Base-by-base conservation (phyloP, 805 yeast genomes). In the Deakozyma indianensis region DNA sequence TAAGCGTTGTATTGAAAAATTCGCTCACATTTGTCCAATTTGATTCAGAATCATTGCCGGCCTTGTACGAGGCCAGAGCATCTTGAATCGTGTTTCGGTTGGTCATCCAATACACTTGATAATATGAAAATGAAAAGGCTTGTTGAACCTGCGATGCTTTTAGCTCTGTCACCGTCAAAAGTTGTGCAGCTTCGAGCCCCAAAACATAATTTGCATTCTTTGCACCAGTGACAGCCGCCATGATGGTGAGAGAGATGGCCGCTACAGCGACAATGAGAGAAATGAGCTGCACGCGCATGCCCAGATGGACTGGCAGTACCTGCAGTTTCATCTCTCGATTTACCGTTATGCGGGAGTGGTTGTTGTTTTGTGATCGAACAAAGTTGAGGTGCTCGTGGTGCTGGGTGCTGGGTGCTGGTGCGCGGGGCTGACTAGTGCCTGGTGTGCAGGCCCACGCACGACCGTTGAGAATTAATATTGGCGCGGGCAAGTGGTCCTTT, bases 111-210 rank as follows among this genome's bases (percentile, higher is more conserved):
- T 71, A 71, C 2, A 79, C 72, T 60, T 85, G 94, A 56, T 79
- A 83, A 58, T 77, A 80, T 23, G 75, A 65, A 49, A 69, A 72
- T 48, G 73, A 73, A 47, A 83, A 64, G 35, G 76, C 73, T 61
- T 85, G 95, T 45, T 71, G 72, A 20, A 86, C 67, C 60, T 87
- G 95, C 0, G 88, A 74, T 0, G 90, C 77, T 60, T 85, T 86
- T 46, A 87, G 66, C 59, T 83, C 83, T 1, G 95, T 83, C 20
- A 86, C 83, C 41, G 84, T 84, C 53, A 74, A 75, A 22, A 87
- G 65, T 47, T 87, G 72, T 50, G 83, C 87, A 1, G 79, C 75
- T 54, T 94, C 69, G 41, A 83, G 61, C 42, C 71, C 62, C 24
- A 77, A 71, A 48, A 80, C 75, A 50, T 76, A 80, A 20, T 67